Conservation (phyloP, 768 basidiomycete species). For the Trichaptum fuscoviolaceum region DNA sequence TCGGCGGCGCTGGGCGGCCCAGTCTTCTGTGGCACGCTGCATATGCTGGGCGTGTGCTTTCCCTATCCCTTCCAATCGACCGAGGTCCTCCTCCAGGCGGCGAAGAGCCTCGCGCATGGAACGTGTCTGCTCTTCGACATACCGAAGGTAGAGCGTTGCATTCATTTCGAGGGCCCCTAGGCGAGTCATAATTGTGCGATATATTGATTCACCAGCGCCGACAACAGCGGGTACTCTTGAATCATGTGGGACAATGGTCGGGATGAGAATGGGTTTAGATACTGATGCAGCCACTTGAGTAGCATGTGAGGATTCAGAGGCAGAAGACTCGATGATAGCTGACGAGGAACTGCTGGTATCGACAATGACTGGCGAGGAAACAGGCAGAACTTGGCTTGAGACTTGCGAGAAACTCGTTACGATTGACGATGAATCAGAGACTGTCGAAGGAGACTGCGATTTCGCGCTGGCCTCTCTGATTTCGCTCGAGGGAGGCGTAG, state of each 20-base stretch:
- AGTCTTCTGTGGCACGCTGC: slow-evolving; percentile 57
- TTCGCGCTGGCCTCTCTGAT: background rate
- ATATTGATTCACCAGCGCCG: slow-evolving; percentile 81
- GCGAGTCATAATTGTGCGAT: slow-evolving; percentile 93
- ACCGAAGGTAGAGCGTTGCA: slow-evolving; percentile 76
- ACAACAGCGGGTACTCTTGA: slow-evolving; percentile 8
- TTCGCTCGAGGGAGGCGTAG: background rate
- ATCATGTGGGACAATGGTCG: slow-evolving; percentile 4
- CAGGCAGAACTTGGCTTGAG: background rate
- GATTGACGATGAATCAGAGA: background rate
- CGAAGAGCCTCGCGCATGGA: slow-evolving; percentile 70
- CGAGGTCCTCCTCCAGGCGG: slow-evolving; percentile 72
- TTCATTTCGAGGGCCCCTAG: slow-evolving; percentile 81
- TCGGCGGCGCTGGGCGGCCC: slow-evolving; percentile 60
- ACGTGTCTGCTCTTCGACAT: slow-evolving; percentile 85
- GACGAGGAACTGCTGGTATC: background rate
- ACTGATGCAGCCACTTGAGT: slow-evolving; percentile 9
- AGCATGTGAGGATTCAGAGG: slow-evolving; percentile 3
- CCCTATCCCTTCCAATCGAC: slow-evolving; percentile 68
- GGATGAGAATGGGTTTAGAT: slow-evolving; percentile 15
- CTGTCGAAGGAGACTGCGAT: background rate
- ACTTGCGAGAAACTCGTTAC: background rate
- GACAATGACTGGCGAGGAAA: background rate
- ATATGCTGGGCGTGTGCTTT: slow-evolving; percentile 64
- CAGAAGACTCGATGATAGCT: background rate